Base-by-base conservation (phyloP, 2,329 filamentous ascomycete genomes). In the Colletotrichum cordylinicola region DNA sequence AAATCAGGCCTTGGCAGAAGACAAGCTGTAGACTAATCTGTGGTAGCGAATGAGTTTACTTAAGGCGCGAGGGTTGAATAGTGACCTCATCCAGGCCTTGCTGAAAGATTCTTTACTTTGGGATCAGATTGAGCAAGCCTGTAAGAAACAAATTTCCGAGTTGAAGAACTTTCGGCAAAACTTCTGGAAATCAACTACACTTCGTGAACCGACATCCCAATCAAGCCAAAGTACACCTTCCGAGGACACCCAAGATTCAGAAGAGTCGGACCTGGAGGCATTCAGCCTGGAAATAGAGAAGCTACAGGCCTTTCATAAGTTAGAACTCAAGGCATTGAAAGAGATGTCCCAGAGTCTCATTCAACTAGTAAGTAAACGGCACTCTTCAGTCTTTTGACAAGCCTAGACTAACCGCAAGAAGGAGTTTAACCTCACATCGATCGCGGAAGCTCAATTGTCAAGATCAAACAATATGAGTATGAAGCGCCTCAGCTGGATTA, bases 381-480 rank as follows among this genome's bases (percentile, higher is more conserved):
- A 8, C 43, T 52, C 43, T 21, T 8, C 6, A 3, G 18, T 21
- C 8, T 3, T 27, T 27, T 8, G 21, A 6, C 6, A 12, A 27
- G 0, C 6, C 39, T 16, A 6, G 4, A 27, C 12, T 56, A 4
- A 56, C 0, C 0, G 27, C 3, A 1, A 56, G 39, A 1, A 56
- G 52, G 52, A 56, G 16, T 56, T 56, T 21, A 56, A 56, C 0
- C 52, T 56, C 3, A 56, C 52, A 5, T 56, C 52, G 3, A 56
- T 56, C 4, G 52, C 52, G 18, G 52, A 56, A 56, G 52, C 52
- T 18, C 52, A 56, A 5, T 1, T 56, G 52, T 0, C 52, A 9
- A 56, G 52, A 27, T 56, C 52, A 0, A 56, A 24, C 16, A 56
- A 56, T 1, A 29, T 2, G 21, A 56, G 52, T 9, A 29, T 56